Percentiles rank a stretch among this genome's conserved stretches.
These are phyloP conservation scores for Fraxinus nigra DNA, from an alignment of 305 asterid species.

Conservation along the genomic window DNA sequence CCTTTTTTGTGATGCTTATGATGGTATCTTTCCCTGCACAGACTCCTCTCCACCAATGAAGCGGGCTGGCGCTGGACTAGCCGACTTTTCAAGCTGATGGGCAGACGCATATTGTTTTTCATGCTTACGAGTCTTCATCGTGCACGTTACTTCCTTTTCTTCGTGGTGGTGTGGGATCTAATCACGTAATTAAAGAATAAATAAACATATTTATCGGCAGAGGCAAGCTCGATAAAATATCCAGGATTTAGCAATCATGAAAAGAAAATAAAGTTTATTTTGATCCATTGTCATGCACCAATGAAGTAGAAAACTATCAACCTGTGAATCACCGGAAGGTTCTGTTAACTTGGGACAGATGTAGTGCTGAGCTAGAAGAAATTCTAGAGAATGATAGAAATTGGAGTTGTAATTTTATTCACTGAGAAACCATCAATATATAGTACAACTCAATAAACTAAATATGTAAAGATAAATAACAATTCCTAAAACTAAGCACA, in stretches of 20 bases:
- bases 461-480: too few relatives aligned
- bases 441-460: too few relatives aligned
- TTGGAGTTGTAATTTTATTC: too few relatives aligned
- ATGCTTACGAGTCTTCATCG: conserved; percentile 37
- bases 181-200: neutral
- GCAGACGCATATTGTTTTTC: conserved; percentile 29
- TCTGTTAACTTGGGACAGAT: neutral
- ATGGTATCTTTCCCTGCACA: conserved; percentile 29
- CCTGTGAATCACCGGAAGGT: neutral
- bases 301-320: neutral
- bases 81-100: conserved; percentile 31
- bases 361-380: too few relatives aligned
- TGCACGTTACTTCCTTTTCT: conserved; percentile 47
- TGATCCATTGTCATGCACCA: neutral
- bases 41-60: conserved; percentile 34
- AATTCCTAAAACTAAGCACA: too few relatives aligned
- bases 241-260: neutral
- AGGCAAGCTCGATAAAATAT: neutral
- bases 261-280: neutral
- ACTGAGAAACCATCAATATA: too few relatives aligned
- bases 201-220: neutral
- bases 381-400: too few relatives aligned
- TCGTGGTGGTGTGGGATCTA: conserved; percentile 84
- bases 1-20: conserved; percentile 28
- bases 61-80: conserved; percentile 34